phyloP scores from a whole-genome alignment of 202 grass and related monocot genomes.

The Carex arenaria region DNA sequence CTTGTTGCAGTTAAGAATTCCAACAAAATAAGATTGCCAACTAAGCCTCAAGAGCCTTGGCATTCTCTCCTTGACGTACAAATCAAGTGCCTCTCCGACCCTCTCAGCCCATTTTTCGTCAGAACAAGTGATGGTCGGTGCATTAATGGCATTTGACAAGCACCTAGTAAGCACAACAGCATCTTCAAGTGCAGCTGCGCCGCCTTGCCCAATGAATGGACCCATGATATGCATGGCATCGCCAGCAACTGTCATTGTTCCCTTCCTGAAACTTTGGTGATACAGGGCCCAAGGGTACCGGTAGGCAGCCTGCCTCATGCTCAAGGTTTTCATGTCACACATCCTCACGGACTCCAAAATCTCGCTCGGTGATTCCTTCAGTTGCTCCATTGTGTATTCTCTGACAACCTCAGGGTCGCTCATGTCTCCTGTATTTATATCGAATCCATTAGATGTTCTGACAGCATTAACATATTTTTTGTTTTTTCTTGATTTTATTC shows the following conservation, averaged over 20 bases:
- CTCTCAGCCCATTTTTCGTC: background rate
- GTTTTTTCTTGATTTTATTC: background rate
- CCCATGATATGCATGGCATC: slow-evolving; percentile 48
- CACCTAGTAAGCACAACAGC: slow-evolving; percentile 40
- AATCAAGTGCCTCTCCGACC: slow-evolving; percentile 15
- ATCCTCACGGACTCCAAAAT: slow-evolving; percentile 25
- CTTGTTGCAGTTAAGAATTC: background rate
- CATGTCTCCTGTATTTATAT: background rate
- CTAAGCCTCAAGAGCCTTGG: slow-evolving; percentile 31
- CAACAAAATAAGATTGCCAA: slow-evolving; percentile 21
- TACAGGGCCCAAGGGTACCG: slow-evolving; percentile 28
- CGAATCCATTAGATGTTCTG: background rate
- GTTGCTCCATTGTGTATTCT: background rate
- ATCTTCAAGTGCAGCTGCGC: slow-evolving; percentile 30
- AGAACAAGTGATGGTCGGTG: background rate
- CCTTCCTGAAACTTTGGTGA: slow-evolving; percentile 1
- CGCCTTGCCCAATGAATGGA: slow-evolving; percentile 44
- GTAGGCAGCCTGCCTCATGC: slow-evolving; percentile 2
- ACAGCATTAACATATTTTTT: background rate
- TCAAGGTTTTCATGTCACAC: slow-evolving; percentile 32
- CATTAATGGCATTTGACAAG: background rate
- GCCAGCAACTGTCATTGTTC: slow-evolving; percentile 35
- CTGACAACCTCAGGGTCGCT: slow-evolving; percentile 1
- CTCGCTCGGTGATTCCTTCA: slow-evolving; percentile 25
- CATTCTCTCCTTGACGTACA: slow-evolving; percentile 53